Percentiles rank a stretch among this genome's conserved stretches.
These are phyloP conservation scores for Henckelia pumila DNA, from an alignment of 257 asterid genomes.

Conservation along the genomic window DNA sequence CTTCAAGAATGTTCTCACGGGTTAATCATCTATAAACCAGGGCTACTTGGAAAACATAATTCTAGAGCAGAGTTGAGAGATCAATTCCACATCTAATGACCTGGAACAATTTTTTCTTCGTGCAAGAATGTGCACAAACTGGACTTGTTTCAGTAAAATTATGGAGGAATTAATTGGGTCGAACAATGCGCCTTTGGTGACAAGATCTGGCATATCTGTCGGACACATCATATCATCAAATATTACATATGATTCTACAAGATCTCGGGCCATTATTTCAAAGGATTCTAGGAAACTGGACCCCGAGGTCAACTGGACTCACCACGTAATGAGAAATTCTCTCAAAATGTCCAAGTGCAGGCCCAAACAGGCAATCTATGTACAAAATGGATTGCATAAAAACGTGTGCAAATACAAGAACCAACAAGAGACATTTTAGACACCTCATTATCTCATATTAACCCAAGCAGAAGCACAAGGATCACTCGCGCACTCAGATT, in stretches of 20 bases:
- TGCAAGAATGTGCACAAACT: background rate
- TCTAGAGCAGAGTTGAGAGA: background rate
- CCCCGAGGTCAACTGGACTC: background rate
- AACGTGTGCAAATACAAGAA: background rate
- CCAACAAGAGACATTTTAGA: background rate
- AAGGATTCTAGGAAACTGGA: background rate
- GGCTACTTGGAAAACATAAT: background rate
- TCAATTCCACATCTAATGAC: background rate
- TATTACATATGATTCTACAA: background rate
- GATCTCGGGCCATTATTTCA: background rate
- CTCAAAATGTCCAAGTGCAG: background rate
- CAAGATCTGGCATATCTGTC: background rate
- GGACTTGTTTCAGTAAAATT: background rate
- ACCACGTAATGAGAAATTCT: background rate
- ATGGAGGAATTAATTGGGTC: background rate
- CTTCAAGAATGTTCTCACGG: background rate
- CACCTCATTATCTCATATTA: too few species aligned
- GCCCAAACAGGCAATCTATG: too few species aligned
- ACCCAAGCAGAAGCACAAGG: too few species aligned
- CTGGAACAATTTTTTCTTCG: background rate
- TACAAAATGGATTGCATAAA: too few species aligned
- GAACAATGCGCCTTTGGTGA: background rate
- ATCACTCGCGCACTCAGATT: too few species aligned
- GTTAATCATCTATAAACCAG: background rate
- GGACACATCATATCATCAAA: background rate